A percentile compares a stretch with the other conserved stretches of the same genome.
These are phyloP conservation scores for Rhizopogon salebrosus DNA, from an alignment of 768 basidiomycete genomes.

Conservation along the genomic window DNA sequence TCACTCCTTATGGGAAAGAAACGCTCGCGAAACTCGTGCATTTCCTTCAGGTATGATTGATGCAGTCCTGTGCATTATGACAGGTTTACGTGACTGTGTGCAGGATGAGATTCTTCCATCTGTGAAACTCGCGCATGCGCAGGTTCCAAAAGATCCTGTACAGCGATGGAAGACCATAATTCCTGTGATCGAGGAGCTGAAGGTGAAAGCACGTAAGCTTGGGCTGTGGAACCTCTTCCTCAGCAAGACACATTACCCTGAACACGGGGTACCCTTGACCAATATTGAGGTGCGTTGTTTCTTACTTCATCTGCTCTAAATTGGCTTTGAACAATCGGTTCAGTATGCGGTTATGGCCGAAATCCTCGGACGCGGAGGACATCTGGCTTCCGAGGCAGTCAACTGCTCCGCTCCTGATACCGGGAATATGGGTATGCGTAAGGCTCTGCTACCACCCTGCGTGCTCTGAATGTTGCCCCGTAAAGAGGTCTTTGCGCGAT, in stretches of 20 bases:
- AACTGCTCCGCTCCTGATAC: conserved; percentile 98
- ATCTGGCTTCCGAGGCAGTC: conserved; percentile 77
- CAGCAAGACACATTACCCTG: conserved; percentile 89
- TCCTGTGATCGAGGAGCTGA: conserved; percentile 77
- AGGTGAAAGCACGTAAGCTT: conserved; percentile 77
- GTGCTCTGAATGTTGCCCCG: not conserved
- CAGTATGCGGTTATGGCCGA: conserved; percentile 99
- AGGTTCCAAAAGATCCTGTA: conserved; percentile 70
- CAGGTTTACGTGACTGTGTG: not conserved
- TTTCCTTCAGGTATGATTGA: conserved; percentile 69
- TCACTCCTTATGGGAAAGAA: conserved; percentile 86
- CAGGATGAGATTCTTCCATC: conserved; percentile 90
- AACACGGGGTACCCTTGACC: conserved; percentile 81
- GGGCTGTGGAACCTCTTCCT: conserved; percentile 98
- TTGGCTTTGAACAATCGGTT: not conserved
- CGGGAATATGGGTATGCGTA: conserved; percentile 88
- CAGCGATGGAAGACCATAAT: conserved; percentile 83
- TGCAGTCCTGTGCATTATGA: not conserved
- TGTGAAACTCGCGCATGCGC: conserved; percentile 67
- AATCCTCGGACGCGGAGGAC: conserved; percentile 78
- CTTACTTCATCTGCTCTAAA: not conserved
- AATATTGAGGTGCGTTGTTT: conserved; percentile 75
- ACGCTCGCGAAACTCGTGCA: conserved; percentile 75
- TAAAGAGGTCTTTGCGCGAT: conserved; percentile 92
- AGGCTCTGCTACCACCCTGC: not conserved